Evolutionary conservation across 1,284 basidiomycete species (phyloP), one percentile per base, ranked within the genome.

Genomic region (Kwoniella shivajii): DNA sequence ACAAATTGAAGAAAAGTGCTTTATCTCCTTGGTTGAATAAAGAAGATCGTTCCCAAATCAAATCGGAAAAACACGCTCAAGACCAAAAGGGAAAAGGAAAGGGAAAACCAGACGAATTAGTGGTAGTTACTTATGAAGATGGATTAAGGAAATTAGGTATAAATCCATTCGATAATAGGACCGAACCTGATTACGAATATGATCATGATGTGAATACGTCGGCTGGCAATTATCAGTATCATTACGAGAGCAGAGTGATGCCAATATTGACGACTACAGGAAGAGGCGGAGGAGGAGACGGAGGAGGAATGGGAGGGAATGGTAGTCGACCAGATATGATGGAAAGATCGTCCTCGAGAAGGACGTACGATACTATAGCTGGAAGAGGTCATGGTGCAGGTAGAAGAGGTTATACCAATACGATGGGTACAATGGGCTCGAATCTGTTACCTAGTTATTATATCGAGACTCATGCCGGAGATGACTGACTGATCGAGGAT

Each of bases 391-490:
- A 31, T 22, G 44, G 50, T n/a, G 30, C 37, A 14, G 44, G 44
- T 13, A 37, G 43, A 34, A 27, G 36, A 29, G 22, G 10, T 26
- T 22, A 38, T n/a, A 31, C 38, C 3, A 47, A 46, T 26, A 54
- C 34, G 18, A 42, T 52, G n/a, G 33, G 50, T 7, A 52, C 30
- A 18, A 31, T 43, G n/a, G 34, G 29, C 14, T 42, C 27, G 20
- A 44, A 44, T 26, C 61, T 63, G 63, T 54, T 67, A 44, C 65
- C 65, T 27, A 64, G 60, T 46, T 67, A 64, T 61, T 67, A 67
- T 57, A 54, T 62, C 34, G 18, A 34, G 18, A 37, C 50, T 22
- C 44, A 31, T 14, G 38, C 33, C 13, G 18, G 61, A 34, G 9
- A 20, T 31, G 37, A 34, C 16, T 33, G 24, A 18, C 24, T 24